Base-by-base conservation (phyloP, 2,329 filamentous ascomycete genomes). In the Cadophora malorum region DNA sequence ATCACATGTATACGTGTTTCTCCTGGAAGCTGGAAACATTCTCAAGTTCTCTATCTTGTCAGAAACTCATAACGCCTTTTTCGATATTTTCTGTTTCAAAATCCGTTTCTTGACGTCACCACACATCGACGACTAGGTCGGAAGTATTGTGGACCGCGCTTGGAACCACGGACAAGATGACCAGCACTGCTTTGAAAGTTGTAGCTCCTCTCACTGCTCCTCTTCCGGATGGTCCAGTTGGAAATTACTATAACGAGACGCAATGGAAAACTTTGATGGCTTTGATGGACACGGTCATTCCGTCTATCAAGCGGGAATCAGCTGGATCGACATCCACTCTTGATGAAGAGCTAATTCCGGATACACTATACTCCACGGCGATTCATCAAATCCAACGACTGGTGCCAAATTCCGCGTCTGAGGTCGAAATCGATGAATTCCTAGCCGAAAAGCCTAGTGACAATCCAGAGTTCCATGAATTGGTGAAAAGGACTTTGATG, bases 281-380 rank as follows among this genome's bases (percentile, higher is more conserved):
- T 2, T 78, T 89, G 7, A 77, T 88, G 50, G 86, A 89, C 71
- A 85, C 84, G n/a, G 78, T 87, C 21, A 79, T 92, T 38, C 89
- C 90, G 2, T 84, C 88, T 23, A 82, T 92, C 69, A 82, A 81
- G 23, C 76, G 81, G 16, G 79, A 81, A 16, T 58, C 72, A n/a
- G 61, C 56, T 19, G 23, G 45, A 12, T 53, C 47, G 4, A 50
- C 47, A 12, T 25, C 19, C 49, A 23, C 4, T 38, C 56, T 25
- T 41, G 66, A 33, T 21, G 49, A 68, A 63, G 41, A 56, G 25
- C 56, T 78, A 81, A 85, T 68, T 77, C 76, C 84, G 0, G 81
- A 86, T 63, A 78, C 78, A n/a, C 81, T 85, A 59, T 86, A 87
- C 71, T 79, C 84, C 3, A 75, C 79, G 4, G 77, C 83, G 0